phyloP scores from a whole-genome alignment of 768 basidiomycete genomes.

The Amanita inopinata region DNA sequence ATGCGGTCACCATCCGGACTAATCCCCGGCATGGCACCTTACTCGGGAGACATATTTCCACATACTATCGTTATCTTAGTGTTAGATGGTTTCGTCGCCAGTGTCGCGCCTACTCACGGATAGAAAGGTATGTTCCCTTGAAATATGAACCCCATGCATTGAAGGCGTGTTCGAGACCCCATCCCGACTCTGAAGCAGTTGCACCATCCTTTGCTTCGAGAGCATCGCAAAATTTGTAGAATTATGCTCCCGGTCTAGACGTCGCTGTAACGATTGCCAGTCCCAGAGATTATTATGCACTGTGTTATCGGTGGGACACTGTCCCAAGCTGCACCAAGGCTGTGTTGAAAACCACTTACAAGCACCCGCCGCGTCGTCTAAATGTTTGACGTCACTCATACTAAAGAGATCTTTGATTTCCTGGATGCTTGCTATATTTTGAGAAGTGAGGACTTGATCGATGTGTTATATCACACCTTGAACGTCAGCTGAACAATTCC shows the following conservation, averaged over 20 bases:
- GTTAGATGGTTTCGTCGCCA: background rate
- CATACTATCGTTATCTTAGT: slow-evolving; percentile 36
- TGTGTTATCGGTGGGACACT: slow-evolving; percentile 27
- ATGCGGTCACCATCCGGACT: background rate
- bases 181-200: slow-evolving; percentile 40
- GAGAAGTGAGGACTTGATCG: slow-evolving; percentile 42
- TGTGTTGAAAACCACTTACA: slow-evolving; percentile 27
- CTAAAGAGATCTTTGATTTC: slow-evolving; percentile 50
- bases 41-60: slow-evolving; percentile 36
- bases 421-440: slow-evolving; percentile 37
- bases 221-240: slow-evolving; percentile 59
- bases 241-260: slow-evolving; percentile 32
- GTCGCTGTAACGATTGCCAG: slow-evolving; percentile 54
- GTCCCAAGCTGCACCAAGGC: slow-evolving; percentile 26
- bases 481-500: slow-evolving; percentile 67
- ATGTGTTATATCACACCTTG: slow-evolving; percentile 52
- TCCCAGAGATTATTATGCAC: slow-evolving; percentile 54
- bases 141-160: slow-evolving; percentile 53
- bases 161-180: slow-evolving; percentile 55
- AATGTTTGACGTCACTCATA: slow-evolving; percentile 42
- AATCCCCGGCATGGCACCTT: slow-evolving; percentile 13
- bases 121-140: slow-evolving; percentile 35
- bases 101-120: slow-evolving; percentile 26
- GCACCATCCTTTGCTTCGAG: slow-evolving; percentile 53
- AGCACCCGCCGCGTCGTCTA: slow-evolving; percentile 60